A percentile compares a stretch with the other conserved stretches of the same genome.
Evolutionary conservation across 2,329 filamentous ascomycete genomes (phyloP).

Genomic region (Aurifilum marmelostoma): DNA sequence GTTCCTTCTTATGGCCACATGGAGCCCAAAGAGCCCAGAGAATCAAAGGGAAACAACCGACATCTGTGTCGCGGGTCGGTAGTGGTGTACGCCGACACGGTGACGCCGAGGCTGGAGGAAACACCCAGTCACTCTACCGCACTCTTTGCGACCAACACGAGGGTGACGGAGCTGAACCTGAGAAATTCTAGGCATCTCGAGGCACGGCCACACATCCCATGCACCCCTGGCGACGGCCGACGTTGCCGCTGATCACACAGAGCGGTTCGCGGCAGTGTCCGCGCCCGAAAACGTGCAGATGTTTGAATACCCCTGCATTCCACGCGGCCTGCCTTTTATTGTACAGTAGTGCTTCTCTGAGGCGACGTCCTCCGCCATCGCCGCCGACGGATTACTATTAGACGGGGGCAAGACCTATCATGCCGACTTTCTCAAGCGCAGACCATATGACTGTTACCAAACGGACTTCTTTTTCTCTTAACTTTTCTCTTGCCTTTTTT

Average conservation of each 20-base stretch:
- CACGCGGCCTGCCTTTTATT: constrained; percentile 12
- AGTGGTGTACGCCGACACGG: not conserved
- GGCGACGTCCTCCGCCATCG: not conserved
- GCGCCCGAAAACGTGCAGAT: constrained; percentile 26
- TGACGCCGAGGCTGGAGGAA: constrained; percentile 2
- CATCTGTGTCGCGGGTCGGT: not conserved
- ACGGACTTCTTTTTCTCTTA: no score
- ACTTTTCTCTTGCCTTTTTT: no score
- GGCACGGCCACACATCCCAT: not conserved
- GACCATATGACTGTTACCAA: not conserved
- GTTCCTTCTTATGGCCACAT: not conserved
- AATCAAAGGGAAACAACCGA: not conserved
- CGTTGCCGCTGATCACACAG: constrained; percentile 25
- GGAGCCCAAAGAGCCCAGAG: no score
- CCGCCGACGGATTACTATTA: not conserved
- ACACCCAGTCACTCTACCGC: not conserved
- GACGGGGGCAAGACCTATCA: not conserved
- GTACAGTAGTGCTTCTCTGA: constrained; percentile 1
- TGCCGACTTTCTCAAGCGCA: not conserved
- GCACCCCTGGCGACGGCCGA: constrained; percentile 23
- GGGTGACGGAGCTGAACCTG: constrained; percentile 3
- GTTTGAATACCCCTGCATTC: constrained; percentile 26
- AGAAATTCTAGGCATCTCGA: not conserved
- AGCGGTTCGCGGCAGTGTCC: constrained; percentile 28
- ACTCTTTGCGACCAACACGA: not conserved